Conservation (phyloP, 1,284 basidiomycete genomes). For the Ustilago hordei region DNA sequence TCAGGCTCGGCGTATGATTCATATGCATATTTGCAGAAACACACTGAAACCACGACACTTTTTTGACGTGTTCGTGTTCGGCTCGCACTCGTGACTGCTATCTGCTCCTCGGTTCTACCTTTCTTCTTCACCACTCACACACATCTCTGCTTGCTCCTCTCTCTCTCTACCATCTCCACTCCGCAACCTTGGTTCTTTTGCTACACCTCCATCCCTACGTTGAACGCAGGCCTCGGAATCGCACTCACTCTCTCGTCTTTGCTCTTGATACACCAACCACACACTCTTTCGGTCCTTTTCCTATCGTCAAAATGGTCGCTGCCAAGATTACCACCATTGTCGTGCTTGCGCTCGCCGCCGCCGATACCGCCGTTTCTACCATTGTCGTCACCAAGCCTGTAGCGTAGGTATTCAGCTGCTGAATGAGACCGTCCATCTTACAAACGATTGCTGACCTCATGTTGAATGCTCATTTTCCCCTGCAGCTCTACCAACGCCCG, state of each 20-base stretch:
- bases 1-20: slow-evolving; percentile 19
- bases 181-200: slow-evolving; percentile 4
- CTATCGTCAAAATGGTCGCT: slow-evolving; percentile 34
- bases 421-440: background rate
- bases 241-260: slow-evolving; percentile 18
- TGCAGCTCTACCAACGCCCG: slow-evolving; percentile 49
- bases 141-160: background rate
- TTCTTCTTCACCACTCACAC: slow-evolving; percentile 1
- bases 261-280: slow-evolving; percentile 5
- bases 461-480: background rate
- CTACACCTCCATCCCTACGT: slow-evolving; percentile 17
- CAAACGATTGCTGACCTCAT: slow-evolving; percentile 1
- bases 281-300: background rate
- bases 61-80: background rate
- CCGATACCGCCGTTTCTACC: slow-evolving; percentile 49
- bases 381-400: slow-evolving; percentile 58
- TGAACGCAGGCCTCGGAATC: slow-evolving; percentile 27
- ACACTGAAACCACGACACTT: background rate
- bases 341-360: slow-evolving; percentile 41
- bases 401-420: slow-evolving; percentile 38
- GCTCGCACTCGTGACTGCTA: background rate
- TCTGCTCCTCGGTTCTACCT: slow-evolving; percentile 4
- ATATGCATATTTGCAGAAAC: slow-evolving; percentile 1
- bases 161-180: slow-evolving; percentile 6
- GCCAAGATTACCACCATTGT: slow-evolving; percentile 44